A percentile compares a stretch with the other conserved stretches of the same genome.
phyloP scores from a whole-genome alignment of 2,329 filamentous ascomycete species.

The Gaeumannomyces sp. region DNA sequence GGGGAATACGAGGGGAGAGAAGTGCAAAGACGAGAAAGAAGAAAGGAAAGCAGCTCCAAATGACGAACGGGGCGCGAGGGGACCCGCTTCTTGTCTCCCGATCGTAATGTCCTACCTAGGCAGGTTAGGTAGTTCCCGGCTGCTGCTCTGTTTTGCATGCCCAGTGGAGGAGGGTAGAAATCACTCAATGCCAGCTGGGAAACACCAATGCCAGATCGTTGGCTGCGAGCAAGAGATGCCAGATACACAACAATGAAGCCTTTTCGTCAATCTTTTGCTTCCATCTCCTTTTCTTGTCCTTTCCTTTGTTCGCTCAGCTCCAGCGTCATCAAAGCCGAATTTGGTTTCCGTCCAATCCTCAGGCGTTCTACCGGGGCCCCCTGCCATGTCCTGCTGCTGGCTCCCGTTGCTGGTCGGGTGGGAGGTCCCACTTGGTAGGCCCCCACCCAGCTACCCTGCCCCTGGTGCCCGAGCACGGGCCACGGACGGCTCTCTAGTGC shows the following conservation, averaged over 20 bases:
- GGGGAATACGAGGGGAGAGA: neutral
- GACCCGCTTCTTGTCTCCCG: neutral
- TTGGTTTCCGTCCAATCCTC: neutral
- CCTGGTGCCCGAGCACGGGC: neutral
- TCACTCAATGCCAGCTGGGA: too few species aligned
- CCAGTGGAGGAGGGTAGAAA: neutral
- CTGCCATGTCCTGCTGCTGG: too few species aligned
- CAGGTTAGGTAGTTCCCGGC: too few species aligned
- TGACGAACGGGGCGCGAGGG: neutral
- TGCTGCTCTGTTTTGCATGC: neutral
- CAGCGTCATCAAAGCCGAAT: neutral
- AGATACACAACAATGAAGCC: neutral
- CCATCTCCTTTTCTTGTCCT: neutral
- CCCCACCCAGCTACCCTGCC: too few species aligned
- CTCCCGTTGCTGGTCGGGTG: neutral
- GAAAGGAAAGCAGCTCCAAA: neutral
- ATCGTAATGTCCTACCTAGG: too few species aligned
- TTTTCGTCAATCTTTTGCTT: neutral
- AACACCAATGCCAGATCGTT: neutral
- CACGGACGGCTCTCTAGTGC: neutral
- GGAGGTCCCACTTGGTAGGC: neutral
- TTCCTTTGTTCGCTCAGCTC: neutral
- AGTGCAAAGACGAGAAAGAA: neutral
- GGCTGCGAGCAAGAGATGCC: too few species aligned
- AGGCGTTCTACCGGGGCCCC: neutral